Conservation (phyloP, 108 stramenopile species). For the Asterionellopsis glacialis region DNA sequence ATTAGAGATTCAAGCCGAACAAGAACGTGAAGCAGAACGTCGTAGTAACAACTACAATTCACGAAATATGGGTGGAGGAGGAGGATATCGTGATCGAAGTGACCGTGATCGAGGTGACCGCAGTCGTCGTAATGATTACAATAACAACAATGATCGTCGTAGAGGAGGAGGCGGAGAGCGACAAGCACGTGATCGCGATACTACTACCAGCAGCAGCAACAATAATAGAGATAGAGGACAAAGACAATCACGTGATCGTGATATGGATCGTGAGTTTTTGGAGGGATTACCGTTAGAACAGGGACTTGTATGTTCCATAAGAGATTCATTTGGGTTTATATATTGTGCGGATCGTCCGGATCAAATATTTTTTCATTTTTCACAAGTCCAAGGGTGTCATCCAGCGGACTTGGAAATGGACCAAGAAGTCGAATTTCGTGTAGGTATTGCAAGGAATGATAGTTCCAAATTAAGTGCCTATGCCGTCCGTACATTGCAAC, state of each 20-base stretch:
- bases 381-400: slow-evolving; percentile 23
- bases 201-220: no score
- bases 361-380: slow-evolving; percentile 79
- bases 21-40: slow-evolving; percentile 4
- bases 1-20: slow-evolving; percentile 13
- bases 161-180: slow-evolving; percentile 1
- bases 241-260: no score
- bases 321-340: slow-evolving; percentile 76
- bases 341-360: slow-evolving; percentile 70
- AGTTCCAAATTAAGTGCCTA: slow-evolving; percentile 38
- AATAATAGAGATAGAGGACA: no score
- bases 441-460: slow-evolving; percentile 22
- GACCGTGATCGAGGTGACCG: not conserved
- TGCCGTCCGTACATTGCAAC: slow-evolving; percentile 21
- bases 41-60: not conserved
- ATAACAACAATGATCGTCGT: not conserved
- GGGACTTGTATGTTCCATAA: slow-evolving; percentile 52
- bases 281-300: slow-evolving; percentile 49
- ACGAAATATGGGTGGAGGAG: not conserved
- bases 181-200: not conserved
- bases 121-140: slow-evolving; percentile 5
- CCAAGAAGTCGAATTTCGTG: slow-evolving; percentile 63
- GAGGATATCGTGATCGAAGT: not conserved
- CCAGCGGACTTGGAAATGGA: slow-evolving; percentile 56
- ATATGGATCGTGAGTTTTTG: no score